Base-by-base conservation (phyloP, 805 yeast species). In the Teunomyces atbi region DNA sequence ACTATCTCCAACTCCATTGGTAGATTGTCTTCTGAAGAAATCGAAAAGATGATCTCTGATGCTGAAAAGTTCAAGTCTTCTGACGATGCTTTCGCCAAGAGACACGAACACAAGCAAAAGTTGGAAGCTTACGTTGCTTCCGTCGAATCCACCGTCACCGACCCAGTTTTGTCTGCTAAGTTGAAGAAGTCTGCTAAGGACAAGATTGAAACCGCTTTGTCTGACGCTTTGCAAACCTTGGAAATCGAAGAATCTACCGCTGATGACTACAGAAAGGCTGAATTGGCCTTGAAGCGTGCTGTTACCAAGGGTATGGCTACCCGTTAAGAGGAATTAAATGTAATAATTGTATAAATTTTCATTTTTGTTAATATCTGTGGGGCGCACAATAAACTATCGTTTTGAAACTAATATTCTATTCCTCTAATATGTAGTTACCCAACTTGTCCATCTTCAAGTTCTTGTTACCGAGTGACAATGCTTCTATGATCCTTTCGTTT, bases 221-320 rank as follows among this genome's bases (percentile, higher is more conserved):
- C 98, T 64, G 98, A 92, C 67, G 98, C 98, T 74, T 77, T 92
- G 79, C 95, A 96, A 68, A 91, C 97, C 74, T 86, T 92, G 71
- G 96, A 91, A 81, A 79, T 94, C 58, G 96, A 92, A 81, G 98
- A 94, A 62, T 82, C 97, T 53, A 68, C 95, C 65, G 92, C 97
- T 73, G 99, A 94, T 71, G 97, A 91, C 77, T 84, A 79, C 82
- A 89, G 98, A 86, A 94, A 89, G 86, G 98, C 99, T 70, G 98
- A 94, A 84, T 89, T 94, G 74, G 85, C 90, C 76, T 88, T 94
- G 76, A 94, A 94, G 90, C 89, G 99, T 79, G 97, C 92, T 70
- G 97, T 92, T 74, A 92, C 97, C 83, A 92, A 90, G 83, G 97
- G 97, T 75, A 88, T 91, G 90, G 87, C 97, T 65, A 82, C 97